Evolutionary conservation across 1,139 yeast species (phyloP).

Genomic region (Magnusiomyces fungicola): DNA sequence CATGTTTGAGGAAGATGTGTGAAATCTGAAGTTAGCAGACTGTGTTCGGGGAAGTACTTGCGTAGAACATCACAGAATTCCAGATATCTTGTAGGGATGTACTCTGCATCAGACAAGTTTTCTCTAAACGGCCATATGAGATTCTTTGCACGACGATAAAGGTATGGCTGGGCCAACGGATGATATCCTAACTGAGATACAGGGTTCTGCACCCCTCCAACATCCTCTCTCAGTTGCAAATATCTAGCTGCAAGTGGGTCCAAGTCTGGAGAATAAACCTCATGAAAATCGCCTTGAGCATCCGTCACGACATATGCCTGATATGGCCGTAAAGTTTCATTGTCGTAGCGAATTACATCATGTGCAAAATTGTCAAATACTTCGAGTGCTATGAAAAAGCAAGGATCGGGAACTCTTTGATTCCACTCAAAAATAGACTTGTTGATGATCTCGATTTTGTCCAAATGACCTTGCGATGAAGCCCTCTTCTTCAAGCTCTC

Average conservation of each 20-base stretch:
- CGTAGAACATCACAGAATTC: conserved; percentile 60
- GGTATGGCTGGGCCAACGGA: conserved; percentile 33
- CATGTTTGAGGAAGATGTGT: conserved; percentile 54
- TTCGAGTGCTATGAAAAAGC: conserved; percentile 74
- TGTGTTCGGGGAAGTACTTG: conserved; percentile 67
- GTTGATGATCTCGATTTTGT: conserved; percentile 59
- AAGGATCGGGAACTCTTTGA: conserved; percentile 54
- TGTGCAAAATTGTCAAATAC: conserved; percentile 84
- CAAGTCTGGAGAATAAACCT: conserved; percentile 62
- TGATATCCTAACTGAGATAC: conserved; percentile 34
- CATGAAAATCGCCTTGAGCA: conserved; percentile 67
- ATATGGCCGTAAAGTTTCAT: conserved; percentile 55
- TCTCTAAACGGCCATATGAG: conserved; percentile 55
- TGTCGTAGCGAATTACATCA: conserved; percentile 72
- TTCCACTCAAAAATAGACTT: conserved; percentile 75
- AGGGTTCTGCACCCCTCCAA: conserved; percentile 27
- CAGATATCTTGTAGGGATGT: conserved; percentile 67
- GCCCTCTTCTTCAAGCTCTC: conserved; percentile 26
- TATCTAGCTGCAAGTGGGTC: conserved; percentile 54
- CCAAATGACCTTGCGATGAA: conserved; percentile 38
- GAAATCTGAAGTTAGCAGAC: conserved; percentile 67
- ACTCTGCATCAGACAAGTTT: conserved; percentile 66
- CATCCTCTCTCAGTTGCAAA: conserved; percentile 47
- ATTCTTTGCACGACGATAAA: conserved; percentile 32
- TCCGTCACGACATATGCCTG: conserved; percentile 77